Evolutionary conservation across 2,329 filamentous ascomycete genomes (phyloP), one percentile per base, ranked within the genome.

Genomic region (Scolecobasidium constrictum): DNA sequence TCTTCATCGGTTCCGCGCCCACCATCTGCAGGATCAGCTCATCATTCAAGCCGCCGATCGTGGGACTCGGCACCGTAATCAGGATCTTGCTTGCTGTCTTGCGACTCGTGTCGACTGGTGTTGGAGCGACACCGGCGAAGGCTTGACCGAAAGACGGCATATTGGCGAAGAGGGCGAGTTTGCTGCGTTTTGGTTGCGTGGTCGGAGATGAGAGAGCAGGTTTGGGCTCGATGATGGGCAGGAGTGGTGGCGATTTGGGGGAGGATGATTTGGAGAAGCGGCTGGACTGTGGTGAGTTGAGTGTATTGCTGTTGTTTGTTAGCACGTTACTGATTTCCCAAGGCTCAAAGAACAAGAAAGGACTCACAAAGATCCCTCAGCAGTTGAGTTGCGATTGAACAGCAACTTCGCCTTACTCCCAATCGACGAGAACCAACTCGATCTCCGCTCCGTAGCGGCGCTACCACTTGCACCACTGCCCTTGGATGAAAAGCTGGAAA

Each of bases 401-500:
- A 31, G 26, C 9, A 31, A 9, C 15, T 31, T 31, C 9, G 26
- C 26, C 15, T 31, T 31, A 15, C 26, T 31, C 9, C 26, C 26
- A 9, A 31, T 31, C 9, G 26, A 31, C 15, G 9, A 9, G 15
- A 31, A 31, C 26, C 26, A 31, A 31, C 9, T 31, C 9, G n/a
- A 31, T n/a, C 15, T 31, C 15, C 9, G 26, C 26, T 31, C 15
- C 15, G 34, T 16, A 15, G 34, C 34, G 7, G 7, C 7, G 12
- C 7, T n/a, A 36, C 18, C 9, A 7, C 12, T 15, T 11, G 7
- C 9, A 36, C 7, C 13, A 7, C 13, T 9, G 34, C 17, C 9
- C 18, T 19, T 18, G 9, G 5, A 38, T 16, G 17, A 7, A 42
- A 18, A 44, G 34, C 35, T 39, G 12, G 35, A 22, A 19, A 44